These are phyloP conservation scores for Amaranthus tricolor DNA, from an alignment of 179 eudicot species.

Conservation along the genomic window DNA sequence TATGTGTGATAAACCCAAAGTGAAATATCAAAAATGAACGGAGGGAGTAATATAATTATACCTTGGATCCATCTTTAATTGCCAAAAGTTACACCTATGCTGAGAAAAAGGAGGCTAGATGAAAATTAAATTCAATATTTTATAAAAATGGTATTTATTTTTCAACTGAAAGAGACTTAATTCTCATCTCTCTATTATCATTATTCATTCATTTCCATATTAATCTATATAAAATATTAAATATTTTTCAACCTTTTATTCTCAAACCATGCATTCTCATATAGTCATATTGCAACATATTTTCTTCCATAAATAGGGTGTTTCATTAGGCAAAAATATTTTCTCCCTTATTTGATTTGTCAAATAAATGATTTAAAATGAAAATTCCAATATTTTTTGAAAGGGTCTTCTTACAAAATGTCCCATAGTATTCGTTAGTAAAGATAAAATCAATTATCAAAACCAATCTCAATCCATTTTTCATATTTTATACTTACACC, in stretches of 20 bases:
- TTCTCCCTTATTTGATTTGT: no score
- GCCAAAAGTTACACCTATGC: constrained; percentile 21
- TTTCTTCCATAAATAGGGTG: not conserved
- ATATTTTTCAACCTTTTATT: constrained; percentile 18
- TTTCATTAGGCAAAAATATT: no score
- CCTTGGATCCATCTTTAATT: constrained; percentile 15
- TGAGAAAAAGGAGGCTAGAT: not conserved
- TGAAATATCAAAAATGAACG: not conserved
- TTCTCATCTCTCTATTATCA: no score
- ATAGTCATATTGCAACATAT: not conserved
- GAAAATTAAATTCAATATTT: no score
- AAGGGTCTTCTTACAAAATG: no score
- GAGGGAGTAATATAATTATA: not conserved
- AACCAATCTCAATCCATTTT: constrained; percentile 15
- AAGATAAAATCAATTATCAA: not conserved
- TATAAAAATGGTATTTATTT: no score
- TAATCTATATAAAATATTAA: no score
- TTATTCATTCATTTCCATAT: no score
- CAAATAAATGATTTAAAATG: not conserved
- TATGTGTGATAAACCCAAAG: constrained; percentile 14
- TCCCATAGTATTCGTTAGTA: no score
- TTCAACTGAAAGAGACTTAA: no score
- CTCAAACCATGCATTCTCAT: not conserved
- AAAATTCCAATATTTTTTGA: constrained; percentile 3
- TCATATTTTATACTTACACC: not conserved